These are phyloP conservation scores for Phytopythium sindhum DNA, from an alignment of 352 stramenopile genomes.

Conservation along the genomic window DNA sequence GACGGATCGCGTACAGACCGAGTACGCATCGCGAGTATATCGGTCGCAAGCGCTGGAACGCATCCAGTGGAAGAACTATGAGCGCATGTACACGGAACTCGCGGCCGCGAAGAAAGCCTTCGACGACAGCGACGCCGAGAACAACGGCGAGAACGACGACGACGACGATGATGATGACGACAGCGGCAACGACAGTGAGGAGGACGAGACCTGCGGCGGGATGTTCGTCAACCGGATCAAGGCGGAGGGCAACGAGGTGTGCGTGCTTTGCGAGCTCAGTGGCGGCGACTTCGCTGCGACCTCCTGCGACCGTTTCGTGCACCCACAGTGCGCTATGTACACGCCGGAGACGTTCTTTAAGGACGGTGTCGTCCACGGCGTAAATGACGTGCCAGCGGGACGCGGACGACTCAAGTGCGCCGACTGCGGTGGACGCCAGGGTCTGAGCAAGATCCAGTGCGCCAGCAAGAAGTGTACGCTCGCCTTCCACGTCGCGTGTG, in stretches of 20 bases:
- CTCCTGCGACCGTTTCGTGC: constrained; percentile 51
- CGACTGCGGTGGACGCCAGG: constrained; percentile 58
- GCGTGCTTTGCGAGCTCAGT: constrained; percentile 66
- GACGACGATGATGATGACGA: constrained; percentile 17
- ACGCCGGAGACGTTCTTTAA: constrained; percentile 84
- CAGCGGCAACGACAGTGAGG: constrained; percentile 27
- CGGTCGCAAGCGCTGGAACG: constrained; percentile 37
- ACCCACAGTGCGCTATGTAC: constrained; percentile 81
- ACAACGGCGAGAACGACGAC: constrained; percentile 20
- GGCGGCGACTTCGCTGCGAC: constrained; percentile 77
- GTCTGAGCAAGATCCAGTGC: constrained; percentile 83
- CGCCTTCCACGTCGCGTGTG: constrained; percentile 70
- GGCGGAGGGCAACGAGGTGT: constrained; percentile 65
- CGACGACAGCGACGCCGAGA: constrained; percentile 47
- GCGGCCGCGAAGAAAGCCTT: constrained; percentile 35
- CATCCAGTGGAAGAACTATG: constrained; percentile 58
- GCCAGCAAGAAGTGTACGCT: constrained; percentile 55
- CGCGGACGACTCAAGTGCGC: constrained; percentile 49
- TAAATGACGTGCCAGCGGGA: constrained; percentile 49
- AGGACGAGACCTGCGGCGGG: constrained; percentile 60
- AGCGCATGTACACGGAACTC: constrained; percentile 69
- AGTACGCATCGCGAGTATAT: constrained; percentile 51
- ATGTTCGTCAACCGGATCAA: constrained; percentile 80
- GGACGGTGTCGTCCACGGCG: constrained; percentile 55
- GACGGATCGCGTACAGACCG: constrained; percentile 31